Evolutionary conservation across 1,284 basidiomycete species (phyloP), one percentile per base, ranked within the genome.

Genomic region (Stygiomarasmius scandens): DNA sequence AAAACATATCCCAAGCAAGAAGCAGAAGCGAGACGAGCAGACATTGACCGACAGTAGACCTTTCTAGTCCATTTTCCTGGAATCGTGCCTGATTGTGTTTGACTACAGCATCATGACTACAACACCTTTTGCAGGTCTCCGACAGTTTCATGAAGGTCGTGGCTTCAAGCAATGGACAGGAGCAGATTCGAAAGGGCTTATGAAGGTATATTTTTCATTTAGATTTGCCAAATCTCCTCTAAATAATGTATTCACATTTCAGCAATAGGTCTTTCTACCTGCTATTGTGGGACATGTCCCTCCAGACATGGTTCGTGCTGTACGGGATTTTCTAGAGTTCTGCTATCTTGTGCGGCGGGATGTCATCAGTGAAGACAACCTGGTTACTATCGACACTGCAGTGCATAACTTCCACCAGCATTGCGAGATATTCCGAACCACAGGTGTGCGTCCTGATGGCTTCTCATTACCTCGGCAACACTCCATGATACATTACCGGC

Each of bases 311-410:
- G 55, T 67, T 4, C 49, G 59, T n/a, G 54, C 63, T 5, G 22
- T 74, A 3, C n/a, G 58, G 0, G 64, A 66, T 3, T 66, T 74
- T 27, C 56, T 71, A 0, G 70, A 75, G 25, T 72, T 73, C 51
- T 72, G 67, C 58, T 75, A 76, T 50, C 63, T 73, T 19, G 66
- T 65, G 14, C 69, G 68, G 0, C 63, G 62, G 3, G 49, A 64
- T 3, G 55, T 61, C 22, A 58, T 69, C 10, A 22, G 48, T 27
- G 44, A 54, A 48, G 22, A 19, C n/a, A 38, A 3, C 10, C 29
- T 54, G 14, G 20, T 12, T 11, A 23, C n/a, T 34, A 48, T 54
- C 24, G 12, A 54, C 12, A 3, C 11, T 11, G 3, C 43, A 11
- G 50, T 64, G n/a, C 49, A 68, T 1, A 16, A 50, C 0, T 77